Evolutionary conservation across 108 stramenopile species (phyloP).

Genomic region (Nitzschia sp.): DNA sequence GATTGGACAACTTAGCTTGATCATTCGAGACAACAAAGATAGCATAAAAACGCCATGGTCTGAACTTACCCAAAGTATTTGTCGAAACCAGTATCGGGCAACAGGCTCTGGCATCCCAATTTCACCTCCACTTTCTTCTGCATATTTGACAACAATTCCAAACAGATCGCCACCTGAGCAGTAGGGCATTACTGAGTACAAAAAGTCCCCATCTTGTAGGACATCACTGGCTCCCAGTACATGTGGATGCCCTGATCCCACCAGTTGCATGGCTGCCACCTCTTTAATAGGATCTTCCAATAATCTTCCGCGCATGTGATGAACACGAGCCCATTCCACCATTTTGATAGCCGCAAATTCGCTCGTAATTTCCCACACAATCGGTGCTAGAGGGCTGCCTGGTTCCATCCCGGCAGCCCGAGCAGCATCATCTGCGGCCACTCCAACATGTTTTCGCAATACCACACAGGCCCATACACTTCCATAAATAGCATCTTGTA

Average conservation of each 20-base stretch:
- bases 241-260: constrained; percentile 73
- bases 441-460: constrained; percentile 66
- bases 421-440: constrained; percentile 81
- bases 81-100: constrained; percentile 88
- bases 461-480: constrained; percentile 79
- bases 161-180: constrained; percentile 91
- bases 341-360: constrained; percentile 88
- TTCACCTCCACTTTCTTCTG: constrained; percentile 70
- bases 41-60: too few relatives aligned
- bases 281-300: constrained; percentile 93
- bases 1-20: too few relatives aligned
- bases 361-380: constrained; percentile 87
- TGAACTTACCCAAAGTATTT: constrained; percentile 80
- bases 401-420: constrained; percentile 79
- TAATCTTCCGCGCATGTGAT: constrained; percentile 72
- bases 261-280: constrained; percentile 81
- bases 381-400: constrained; percentile 69
- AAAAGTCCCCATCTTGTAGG: constrained; percentile 81
- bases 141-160: constrained; percentile 80
- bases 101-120: constrained; percentile 84
- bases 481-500: constrained; percentile 90
- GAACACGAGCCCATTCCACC: constrained; percentile 84
- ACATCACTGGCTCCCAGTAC: constrained; percentile 78
- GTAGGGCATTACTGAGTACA: constrained; percentile 89
- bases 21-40: too few relatives aligned